These are phyloP conservation scores for Wickerhamomyces sp. DNA, from an alignment of 1,139 yeast genomes.

Conservation along the genomic window DNA sequence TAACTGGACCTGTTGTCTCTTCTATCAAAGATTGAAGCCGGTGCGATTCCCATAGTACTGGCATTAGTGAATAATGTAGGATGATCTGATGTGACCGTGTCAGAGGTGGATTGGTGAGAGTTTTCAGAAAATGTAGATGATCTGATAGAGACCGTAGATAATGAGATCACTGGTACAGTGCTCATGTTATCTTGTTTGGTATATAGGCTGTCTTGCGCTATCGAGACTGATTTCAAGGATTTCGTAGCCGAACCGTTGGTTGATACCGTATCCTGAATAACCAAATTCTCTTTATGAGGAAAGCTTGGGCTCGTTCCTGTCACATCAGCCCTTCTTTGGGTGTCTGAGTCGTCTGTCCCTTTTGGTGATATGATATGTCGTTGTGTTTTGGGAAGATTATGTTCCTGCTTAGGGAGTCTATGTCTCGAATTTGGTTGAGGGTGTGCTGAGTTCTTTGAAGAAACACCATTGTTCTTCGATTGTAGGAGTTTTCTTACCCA, in stretches of 20 bases:
- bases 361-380: not conserved
- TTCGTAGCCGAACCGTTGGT: not conserved
- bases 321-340: not conserved
- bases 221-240: constrained; percentile 6
- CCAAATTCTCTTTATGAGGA: not conserved
- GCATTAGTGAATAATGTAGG: constrained; percentile 56
- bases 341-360: not conserved
- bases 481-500: constrained; percentile 19
- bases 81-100: constrained; percentile 34
- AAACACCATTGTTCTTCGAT: constrained; percentile 4
- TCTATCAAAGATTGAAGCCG: constrained; percentile 58
- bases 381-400: not conserved
- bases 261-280: not conserved
- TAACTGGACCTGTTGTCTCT: constrained; percentile 17
- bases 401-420: not conserved
- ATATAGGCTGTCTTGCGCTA: constrained; percentile 12
- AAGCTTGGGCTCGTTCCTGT: too few species aligned
- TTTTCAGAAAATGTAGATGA: constrained; percentile 33
- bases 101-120: constrained; percentile 35
- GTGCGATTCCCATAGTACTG: constrained; percentile 60
- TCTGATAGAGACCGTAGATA: constrained; percentile 40
- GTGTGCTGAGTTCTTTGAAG: not conserved
- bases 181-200: constrained; percentile 36
- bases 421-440: not conserved
- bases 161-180: constrained; percentile 49